Percentiles rank a stretch among this genome's conserved stretches.
These are phyloP conservation scores for Asterophora parasitica DNA, from an alignment of 768 basidiomycete species.

Conservation along the genomic window DNA sequence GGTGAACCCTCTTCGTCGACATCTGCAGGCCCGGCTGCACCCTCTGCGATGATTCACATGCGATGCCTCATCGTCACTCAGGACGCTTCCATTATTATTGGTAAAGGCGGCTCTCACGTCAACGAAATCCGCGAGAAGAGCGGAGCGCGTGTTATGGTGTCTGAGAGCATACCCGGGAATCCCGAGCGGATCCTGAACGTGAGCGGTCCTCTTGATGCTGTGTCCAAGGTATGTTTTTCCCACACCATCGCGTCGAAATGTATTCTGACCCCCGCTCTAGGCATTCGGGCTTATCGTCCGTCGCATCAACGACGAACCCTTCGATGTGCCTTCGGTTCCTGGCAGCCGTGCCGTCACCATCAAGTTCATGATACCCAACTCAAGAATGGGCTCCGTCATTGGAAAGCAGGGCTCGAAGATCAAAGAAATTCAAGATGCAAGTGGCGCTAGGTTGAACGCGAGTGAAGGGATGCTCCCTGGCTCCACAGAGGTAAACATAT, in stretches of 20 bases:
- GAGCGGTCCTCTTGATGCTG: constrained; percentile 95
- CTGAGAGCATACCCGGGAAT: constrained; percentile 97
- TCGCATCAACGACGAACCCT: constrained; percentile 98
- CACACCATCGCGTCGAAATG: background rate
- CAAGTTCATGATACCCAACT: constrained; percentile 99
- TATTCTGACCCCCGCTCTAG: constrained; percentile 34
- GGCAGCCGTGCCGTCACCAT: constrained; percentile 98
- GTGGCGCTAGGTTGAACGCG: constrained; percentile 92
- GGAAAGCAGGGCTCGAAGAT: constrained; percentile 98
- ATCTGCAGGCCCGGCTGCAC: constrained; percentile 39
- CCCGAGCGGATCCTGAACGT: constrained; percentile 99
- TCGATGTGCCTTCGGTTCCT: constrained; percentile 95
- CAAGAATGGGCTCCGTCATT: constrained; percentile 98
- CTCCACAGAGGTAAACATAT: constrained; percentile 82
- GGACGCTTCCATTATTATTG: constrained; percentile 99
- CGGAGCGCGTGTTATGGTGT: constrained; percentile 93
- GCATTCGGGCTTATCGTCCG: constrained; percentile 98
- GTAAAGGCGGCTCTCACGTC: constrained; percentile 91
- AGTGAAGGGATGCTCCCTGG: constrained; percentile 98
- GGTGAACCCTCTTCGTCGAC: constrained; percentile 49
- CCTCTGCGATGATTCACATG: constrained; percentile 91
- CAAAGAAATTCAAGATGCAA: constrained; percentile 99
- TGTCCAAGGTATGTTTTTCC: constrained; percentile 76
- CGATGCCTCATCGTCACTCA: constrained; percentile 98
- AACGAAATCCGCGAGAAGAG: constrained; percentile 99